phyloP scores from a whole-genome alignment of 805 yeast genomes.

The Nakazawaea populi region DNA sequence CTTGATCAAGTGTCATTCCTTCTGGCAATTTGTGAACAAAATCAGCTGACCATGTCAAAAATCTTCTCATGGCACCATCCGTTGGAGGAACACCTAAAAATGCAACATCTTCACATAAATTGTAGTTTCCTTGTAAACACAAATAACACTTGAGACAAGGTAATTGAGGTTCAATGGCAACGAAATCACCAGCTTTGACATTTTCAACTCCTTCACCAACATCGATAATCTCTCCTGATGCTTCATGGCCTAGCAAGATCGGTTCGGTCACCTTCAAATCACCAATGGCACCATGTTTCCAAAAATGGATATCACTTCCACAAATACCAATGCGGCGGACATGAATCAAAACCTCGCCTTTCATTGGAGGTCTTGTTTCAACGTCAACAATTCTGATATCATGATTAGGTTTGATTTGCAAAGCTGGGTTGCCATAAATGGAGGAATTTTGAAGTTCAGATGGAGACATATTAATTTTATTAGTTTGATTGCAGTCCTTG shows the following conservation, averaged over 20 bases:
- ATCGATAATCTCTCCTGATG: constrained; percentile 38
- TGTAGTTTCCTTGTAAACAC: constrained; percentile 34
- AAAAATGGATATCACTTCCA: constrained; percentile 70
- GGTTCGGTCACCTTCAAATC: constrained; percentile 30
- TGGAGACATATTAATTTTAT: background rate
- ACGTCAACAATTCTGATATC: constrained; percentile 4
- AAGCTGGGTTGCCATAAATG: background rate
- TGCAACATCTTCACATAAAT: constrained; percentile 31
- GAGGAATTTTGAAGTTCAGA: background rate
- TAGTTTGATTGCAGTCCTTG: too few relatives aligned
- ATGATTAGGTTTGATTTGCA: constrained; percentile 4
- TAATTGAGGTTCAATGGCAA: constrained; percentile 49
- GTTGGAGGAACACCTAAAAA: constrained; percentile 32
- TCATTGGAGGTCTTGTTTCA: constrained; percentile 21
- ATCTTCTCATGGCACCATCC: constrained; percentile 35
- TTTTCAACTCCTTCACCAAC: constrained; percentile 43
- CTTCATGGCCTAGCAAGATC: constrained; percentile 40
- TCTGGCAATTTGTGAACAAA: constrained; percentile 33
- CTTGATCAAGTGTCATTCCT: constrained; percentile 41
- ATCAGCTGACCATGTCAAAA: constrained; percentile 24
- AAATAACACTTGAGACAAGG: constrained; percentile 39
- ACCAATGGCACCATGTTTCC: constrained; percentile 60
- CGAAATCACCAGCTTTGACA: constrained; percentile 40
- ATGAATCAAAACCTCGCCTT: constrained; percentile 45
- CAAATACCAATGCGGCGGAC: constrained; percentile 67